Evolutionary conservation across 2,329 filamentous ascomycete species (phyloP).

Genomic region (Lasiodiplodia gonubiensis): DNA sequence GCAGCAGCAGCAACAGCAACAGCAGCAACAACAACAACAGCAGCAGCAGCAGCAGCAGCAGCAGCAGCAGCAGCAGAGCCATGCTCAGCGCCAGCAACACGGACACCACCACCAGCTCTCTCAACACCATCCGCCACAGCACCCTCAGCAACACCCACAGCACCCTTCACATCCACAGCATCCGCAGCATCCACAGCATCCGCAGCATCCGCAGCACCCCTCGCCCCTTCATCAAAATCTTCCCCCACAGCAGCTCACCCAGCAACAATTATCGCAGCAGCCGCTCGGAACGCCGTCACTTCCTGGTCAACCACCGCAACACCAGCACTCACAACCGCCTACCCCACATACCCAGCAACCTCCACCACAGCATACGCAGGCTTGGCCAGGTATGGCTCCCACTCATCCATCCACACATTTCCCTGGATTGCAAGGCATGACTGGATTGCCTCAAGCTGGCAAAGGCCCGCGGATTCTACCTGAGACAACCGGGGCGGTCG

Average conservation of each 20-base stretch:
- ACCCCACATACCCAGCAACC: conserved; percentile 16
- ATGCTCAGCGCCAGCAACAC: conserved; percentile 11
- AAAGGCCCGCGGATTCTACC: conserved; percentile 22
- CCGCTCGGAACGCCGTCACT: conserved; percentile 19
- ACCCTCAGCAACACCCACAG: conserved; percentile 17
- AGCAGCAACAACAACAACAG: conserved; percentile 13
- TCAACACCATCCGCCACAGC: conserved; percentile 16
- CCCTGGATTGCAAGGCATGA: conserved; percentile 21
- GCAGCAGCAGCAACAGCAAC: conserved; percentile 16
- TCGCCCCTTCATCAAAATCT: conserved; percentile 23
- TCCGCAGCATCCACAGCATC: not conserved
- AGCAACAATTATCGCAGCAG: conserved; percentile 25
- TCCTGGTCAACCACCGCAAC: conserved; percentile 15
- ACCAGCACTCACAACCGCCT: conserved; percentile 22
- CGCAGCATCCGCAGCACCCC: conserved; percentile 14
- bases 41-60: conserved; percentile 20
- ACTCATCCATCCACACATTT: conserved; percentile 19
- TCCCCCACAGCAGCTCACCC: conserved; percentile 20
- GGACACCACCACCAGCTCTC: conserved; percentile 3
- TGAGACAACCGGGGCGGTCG: conserved; percentile 10
- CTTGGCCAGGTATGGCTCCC: conserved; percentile 21
- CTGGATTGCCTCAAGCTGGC: not conserved
- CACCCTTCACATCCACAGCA: conserved; percentile 31
- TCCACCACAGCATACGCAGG: conserved; percentile 12
- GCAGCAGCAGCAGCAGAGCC: conserved; percentile 20